Conservation (phyloP, 2,329 filamentous ascomycete species). For the Shiraia sp. region DNA sequence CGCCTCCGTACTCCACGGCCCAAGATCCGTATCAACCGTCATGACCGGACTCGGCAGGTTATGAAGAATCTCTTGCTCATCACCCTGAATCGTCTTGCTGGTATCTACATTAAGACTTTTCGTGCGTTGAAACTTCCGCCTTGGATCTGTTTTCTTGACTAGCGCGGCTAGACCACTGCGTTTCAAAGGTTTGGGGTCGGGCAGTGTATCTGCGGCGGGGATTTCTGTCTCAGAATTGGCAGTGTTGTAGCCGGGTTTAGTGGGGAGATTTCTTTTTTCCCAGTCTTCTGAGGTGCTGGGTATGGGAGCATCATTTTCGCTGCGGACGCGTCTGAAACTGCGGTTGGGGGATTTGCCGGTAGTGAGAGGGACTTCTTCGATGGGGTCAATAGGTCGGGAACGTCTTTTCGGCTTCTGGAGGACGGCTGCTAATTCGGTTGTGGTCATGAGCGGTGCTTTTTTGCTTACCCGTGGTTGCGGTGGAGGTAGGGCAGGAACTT, state of each 20-base stretch:
- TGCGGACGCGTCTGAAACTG: conserved; percentile 32
- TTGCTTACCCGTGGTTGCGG: conserved; percentile 18
- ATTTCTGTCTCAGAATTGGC: neutral
- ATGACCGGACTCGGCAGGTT: conserved; percentile 41
- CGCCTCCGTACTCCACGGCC: conserved; percentile 72
- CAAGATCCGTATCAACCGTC: conserved; percentile 57
- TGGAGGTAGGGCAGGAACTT: neutral
- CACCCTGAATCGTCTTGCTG: conserved; percentile 6
- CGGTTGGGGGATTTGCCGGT: conserved; percentile 14
- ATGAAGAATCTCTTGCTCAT: conserved; percentile 11
- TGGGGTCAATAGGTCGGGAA: conserved; percentile 18
- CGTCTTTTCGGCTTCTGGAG: conserved; percentile 23
- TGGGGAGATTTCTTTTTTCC: conserved; percentile 33
- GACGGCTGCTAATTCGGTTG: conserved; percentile 31
- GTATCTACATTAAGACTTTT: conserved; percentile 34
- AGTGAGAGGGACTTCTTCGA: conserved; percentile 20
- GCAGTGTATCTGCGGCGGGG: neutral
- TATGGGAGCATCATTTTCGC: conserved; percentile 39
- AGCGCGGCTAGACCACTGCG: conserved; percentile 27
- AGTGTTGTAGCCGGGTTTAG: neutral
- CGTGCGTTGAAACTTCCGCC: conserved; percentile 31
- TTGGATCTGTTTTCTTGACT: conserved; percentile 37
- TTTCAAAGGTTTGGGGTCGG: conserved; percentile 15
- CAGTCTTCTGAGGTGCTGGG: conserved; percentile 33
- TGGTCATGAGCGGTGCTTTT: conserved; percentile 29